Percentiles rank a stretch among this genome's conserved stretches.
Conservation (phyloP, 2,329 filamentous ascomycete genomes). For the Neurospora sp. region DNA sequence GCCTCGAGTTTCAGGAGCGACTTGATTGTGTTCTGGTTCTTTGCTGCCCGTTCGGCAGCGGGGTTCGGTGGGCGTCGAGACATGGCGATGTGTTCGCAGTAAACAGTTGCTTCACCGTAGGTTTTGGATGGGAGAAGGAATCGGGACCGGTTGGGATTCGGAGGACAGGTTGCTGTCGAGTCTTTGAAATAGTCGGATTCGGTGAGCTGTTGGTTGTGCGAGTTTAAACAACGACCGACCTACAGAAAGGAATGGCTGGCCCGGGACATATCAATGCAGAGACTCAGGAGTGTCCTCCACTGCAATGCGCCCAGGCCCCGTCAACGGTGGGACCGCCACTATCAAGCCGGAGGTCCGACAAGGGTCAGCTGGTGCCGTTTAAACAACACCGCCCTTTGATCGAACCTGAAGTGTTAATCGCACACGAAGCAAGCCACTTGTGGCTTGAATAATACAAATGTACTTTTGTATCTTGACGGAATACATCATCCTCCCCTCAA, state of each 20-base stretch:
- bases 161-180: background rate
- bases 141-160: background rate
- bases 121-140: background rate
- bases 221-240: background rate
- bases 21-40: slow-evolving; percentile 87
- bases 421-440: background rate
- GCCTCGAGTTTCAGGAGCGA: slow-evolving; percentile 84
- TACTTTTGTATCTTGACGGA: background rate
- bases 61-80: slow-evolving; percentile 66
- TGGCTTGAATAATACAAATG: background rate
- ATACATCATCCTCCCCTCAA: background rate
- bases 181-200: background rate
- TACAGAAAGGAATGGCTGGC: background rate
- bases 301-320: background rate
- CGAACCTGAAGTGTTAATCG: background rate
- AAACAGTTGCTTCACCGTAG: background rate
- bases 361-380: background rate
- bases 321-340: background rate
- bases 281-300: background rate
- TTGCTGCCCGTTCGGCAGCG: slow-evolving; percentile 67
- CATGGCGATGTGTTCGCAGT: slow-evolving; percentile 37
- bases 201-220: background rate
- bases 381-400: background rate
- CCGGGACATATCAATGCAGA: background rate
- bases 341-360: background rate